These are phyloP conservation scores for Quercus tomentella DNA, from an alignment of 331 rosid genomes.

Conservation along the genomic window DNA sequence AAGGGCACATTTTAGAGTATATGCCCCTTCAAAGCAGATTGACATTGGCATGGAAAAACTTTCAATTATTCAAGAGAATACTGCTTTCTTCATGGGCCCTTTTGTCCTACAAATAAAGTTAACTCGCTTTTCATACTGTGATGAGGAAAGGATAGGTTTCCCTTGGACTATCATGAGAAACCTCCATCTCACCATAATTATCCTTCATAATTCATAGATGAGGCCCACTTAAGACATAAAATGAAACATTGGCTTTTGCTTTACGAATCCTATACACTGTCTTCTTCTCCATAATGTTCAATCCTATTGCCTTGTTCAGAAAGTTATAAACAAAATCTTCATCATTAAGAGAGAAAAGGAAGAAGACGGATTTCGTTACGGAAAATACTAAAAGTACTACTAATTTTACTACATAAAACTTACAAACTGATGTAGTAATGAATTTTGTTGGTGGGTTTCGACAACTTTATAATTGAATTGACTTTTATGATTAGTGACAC, in stretches of 20 bases:
- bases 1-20: no score
- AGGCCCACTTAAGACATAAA: slow-evolving; percentile 7
- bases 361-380: background rate
- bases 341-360: background rate
- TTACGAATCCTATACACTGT: slow-evolving; percentile 29
- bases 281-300: slow-evolving; percentile 16
- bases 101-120: background rate
- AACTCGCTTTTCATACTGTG: background rate
- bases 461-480: no score
- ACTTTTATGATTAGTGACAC: no score
- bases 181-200: slow-evolving; percentile 7
- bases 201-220: slow-evolving; percentile 25
- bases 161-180: slow-evolving; percentile 7
- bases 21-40: no score
- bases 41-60: background rate
- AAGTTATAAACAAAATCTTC: slow-evolving; percentile 8
- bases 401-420: no score
- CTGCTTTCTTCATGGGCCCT: background rate
- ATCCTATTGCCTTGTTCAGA: slow-evolving; percentile 19
- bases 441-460: no score
- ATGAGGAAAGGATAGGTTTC: slow-evolving; percentile 1
- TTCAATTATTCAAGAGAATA: background rate
- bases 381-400: no score
- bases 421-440: no score
- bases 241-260: slow-evolving; percentile 30